Evolutionary conservation across 257 asterid species (phyloP), one percentile per base, ranked within the genome.

Genomic region (Rauvolfia tetraphylla): DNA sequence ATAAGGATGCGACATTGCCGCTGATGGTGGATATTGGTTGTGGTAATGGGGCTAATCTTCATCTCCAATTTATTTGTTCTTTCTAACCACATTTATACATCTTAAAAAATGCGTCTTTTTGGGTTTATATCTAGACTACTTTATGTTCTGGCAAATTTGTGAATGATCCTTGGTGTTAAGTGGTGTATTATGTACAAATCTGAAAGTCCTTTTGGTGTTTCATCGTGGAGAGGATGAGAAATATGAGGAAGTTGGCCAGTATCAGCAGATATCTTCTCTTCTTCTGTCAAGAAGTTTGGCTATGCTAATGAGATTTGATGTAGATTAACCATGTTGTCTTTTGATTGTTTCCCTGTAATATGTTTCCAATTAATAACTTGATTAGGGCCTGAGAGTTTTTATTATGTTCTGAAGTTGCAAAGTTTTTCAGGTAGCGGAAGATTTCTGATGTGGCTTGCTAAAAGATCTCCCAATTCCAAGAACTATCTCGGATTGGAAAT

Each of bases 21-120:
- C 78, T 92, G 74, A 92, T 89, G 98, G 97, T 91, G 83, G 98
- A 95, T 87, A 90, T 95, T 69, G 98, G 98, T 38, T 81, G 89
- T 63, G 98, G 98, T 95, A 87, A 85, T 83, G 63, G 54, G 27
- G 68, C 75, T 84, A 66, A 12, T 78, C 34, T 68, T 36, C 12
- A 4, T 54, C 38, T 44, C 67, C 17, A 22, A 57, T 29, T 69
- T 25, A 14, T 38, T 36, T 23, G 10, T n/a, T 18, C 7, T 73
- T 72, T 42, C 11, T 68, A 38, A 22, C 46, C 75, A 4, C 15
- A n/a, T 39, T 7, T 68, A 5, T n/a, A 22, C n/a, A 0, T 69
- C 5, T 54, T 49, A 29, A n/a, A 39, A 42, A n/a, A 23, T 5
- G 23, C 25, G 18, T 25, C 17, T 3, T 20, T 71, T 71, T 18